phyloP scores from a whole-genome alignment of 108 stramenopile genomes.

The Fragilaria radians region DNA sequence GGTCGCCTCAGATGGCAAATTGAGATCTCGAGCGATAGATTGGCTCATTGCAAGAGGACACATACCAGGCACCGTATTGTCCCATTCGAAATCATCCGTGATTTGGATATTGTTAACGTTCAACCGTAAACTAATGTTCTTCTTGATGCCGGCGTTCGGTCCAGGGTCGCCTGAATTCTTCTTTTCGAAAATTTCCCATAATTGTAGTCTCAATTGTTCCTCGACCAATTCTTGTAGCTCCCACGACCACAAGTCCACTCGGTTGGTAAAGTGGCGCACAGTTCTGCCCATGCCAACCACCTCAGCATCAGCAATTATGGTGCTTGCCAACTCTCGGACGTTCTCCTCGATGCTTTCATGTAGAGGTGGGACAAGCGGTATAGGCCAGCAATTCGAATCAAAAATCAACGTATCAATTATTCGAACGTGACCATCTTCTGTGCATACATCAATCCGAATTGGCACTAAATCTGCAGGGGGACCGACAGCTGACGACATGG shows the following conservation, averaged over 20 bases:
- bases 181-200: too few species aligned
- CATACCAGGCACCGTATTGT: constrained; percentile 27
- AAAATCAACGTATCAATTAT: constrained; percentile 57
- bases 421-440: constrained; percentile 26
- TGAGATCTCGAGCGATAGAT: constrained; percentile 52
- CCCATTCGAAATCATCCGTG: constrained; percentile 59
- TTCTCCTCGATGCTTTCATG: constrained; percentile 40
- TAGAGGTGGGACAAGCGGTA: constrained; percentile 29
- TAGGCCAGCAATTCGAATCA: constrained; percentile 62
- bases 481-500: too few species aligned
- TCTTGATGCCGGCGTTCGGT: too few species aligned
- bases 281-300: constrained; percentile 61
- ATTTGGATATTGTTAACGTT: constrained; percentile 23
- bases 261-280: constrained; percentile 54
- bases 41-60: constrained; percentile 43
- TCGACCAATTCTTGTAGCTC: constrained; percentile 34
- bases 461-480: too few species aligned
- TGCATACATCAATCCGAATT: background rate
- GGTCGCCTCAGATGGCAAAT: constrained; percentile 56
- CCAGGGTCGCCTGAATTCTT: too few species aligned
- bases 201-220: constrained; percentile 50
- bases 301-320: constrained; percentile 61
- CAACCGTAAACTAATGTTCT: constrained; percentile 38
- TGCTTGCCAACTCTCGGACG: constrained; percentile 44
- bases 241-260: constrained; percentile 51